These are phyloP conservation scores for Calycina herbarum DNA, from an alignment of 2,329 filamentous ascomycete species.

Conservation along the genomic window DNA sequence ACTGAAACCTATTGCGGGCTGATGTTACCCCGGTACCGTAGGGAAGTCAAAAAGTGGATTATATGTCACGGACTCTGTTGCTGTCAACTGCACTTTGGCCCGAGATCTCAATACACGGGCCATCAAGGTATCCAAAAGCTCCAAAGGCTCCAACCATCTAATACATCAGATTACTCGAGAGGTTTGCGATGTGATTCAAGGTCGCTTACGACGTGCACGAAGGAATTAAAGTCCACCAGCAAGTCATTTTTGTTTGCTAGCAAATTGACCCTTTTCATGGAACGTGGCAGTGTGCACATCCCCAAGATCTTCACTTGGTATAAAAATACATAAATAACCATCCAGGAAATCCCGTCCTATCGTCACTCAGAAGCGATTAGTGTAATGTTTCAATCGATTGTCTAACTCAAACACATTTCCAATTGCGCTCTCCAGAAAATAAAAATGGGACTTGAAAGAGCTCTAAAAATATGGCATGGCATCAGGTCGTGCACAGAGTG, in stretches of 20 bases:
- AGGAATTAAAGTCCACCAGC: too few relatives aligned
- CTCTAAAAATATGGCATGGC: background rate
- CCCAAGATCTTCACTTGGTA: too few relatives aligned
- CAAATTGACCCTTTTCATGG: too few relatives aligned
- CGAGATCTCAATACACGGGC: too few relatives aligned
- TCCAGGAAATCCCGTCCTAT: background rate
- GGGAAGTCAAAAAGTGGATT: background rate
- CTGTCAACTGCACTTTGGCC: too few relatives aligned
- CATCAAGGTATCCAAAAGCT: too few relatives aligned
- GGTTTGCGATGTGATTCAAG: too few relatives aligned
- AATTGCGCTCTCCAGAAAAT: background rate
- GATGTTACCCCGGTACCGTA: background rate
- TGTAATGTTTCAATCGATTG: background rate
- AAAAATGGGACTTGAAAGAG: background rate
- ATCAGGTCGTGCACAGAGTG: background rate
- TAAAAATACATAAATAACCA: background rate
- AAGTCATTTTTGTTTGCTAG: too few relatives aligned
- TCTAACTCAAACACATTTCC: background rate
- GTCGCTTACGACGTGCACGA: too few relatives aligned
- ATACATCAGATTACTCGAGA: too few relatives aligned
- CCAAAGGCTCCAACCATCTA: too few relatives aligned
- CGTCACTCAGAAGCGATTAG: background rate
- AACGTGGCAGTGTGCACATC: too few relatives aligned
- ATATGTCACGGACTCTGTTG: background rate
- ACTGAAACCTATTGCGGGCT: background rate